Base-by-base conservation (phyloP, 1,284 basidiomycete species). In the Ustilago esculenta region DNA sequence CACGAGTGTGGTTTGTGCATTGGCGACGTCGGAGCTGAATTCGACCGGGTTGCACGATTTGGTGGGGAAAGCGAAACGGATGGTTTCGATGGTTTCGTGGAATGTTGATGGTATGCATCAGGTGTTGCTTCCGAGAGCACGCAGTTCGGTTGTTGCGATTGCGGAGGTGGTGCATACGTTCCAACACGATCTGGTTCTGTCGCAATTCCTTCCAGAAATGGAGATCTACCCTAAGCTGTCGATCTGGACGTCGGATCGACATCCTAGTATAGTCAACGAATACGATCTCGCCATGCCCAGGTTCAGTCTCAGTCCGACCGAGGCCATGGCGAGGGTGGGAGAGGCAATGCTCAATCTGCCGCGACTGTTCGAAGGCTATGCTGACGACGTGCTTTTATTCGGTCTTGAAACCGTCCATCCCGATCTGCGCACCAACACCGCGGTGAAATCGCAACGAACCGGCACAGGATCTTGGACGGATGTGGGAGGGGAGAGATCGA, bases 311-410 rank as follows among this genome's bases (percentile, higher is more conserved):
- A 92, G 91, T 11, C 94, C 94, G 0, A 96, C 90, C 37, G 90
- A 92, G 54, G 89, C 87, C 2, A 90, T 97, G 71, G 90, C 94
- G 59, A 88, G 89, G 44, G 89, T 98, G 15, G 91, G 92, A 5
- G 96, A 98, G 79, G 93, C 92, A 5, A 84, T 98, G 42, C 86
- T 98, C 34, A 97, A 96, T 83, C 87, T 98, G 5, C 92, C 95
- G 1, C 85, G 94, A 44, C 84, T 98, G 18, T 95, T 98, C 80
- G 94, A 98, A 81, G 90, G 94, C 15, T 94, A 96, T 77, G 92
- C 91, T 4, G 90, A 91, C 49, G 94, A 97, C 81, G 90, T 92
- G 68, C 84, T 95, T 4, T 91, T 92, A 0, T 87, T 85, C 75
- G 83, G 93, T 51, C 36, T 70, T 0, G 12, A 40, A 21, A 32